Conservation (phyloP, 2,329 filamentous ascomycete genomes). For the Pseudogymnoascus sp. region DNA sequence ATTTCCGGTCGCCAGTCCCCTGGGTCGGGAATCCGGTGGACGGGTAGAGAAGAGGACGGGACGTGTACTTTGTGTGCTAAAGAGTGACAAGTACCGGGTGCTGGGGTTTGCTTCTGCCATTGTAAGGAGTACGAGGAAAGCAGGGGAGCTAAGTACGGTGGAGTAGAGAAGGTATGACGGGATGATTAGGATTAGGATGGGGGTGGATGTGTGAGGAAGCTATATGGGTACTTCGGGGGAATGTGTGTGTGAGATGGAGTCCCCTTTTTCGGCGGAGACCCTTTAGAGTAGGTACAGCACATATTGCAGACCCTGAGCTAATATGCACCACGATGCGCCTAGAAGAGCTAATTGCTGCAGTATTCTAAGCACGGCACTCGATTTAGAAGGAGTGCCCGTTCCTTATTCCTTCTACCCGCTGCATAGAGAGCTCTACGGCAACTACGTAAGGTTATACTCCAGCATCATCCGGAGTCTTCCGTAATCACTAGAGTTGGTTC, state of each 20-base stretch:
- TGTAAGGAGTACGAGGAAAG: not conserved
- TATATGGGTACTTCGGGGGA: not conserved
- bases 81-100: not conserved
- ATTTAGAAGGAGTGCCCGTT: not conserved
- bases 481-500: not conserved
- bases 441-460: not conserved
- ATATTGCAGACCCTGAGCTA: not conserved
- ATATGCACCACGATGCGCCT: not conserved
- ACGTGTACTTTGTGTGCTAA: not conserved
- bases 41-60: not conserved
- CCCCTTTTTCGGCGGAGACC: not conserved
- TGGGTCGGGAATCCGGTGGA: not conserved
- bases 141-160: not conserved
- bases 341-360: not conserved
- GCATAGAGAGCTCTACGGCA: not conserved
- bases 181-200: not conserved
- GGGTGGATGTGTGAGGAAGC: not conserved
- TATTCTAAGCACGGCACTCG: not conserved
- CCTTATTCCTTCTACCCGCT: not conserved
- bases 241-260: not conserved
- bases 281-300: not conserved
- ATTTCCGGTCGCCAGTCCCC: not conserved
- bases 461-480: not conserved
- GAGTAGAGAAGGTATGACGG: not conserved
- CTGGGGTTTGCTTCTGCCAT: not conserved